Conservation (phyloP, 2,329 filamentous ascomycete species). For the Corynespora cassiicola region DNA sequence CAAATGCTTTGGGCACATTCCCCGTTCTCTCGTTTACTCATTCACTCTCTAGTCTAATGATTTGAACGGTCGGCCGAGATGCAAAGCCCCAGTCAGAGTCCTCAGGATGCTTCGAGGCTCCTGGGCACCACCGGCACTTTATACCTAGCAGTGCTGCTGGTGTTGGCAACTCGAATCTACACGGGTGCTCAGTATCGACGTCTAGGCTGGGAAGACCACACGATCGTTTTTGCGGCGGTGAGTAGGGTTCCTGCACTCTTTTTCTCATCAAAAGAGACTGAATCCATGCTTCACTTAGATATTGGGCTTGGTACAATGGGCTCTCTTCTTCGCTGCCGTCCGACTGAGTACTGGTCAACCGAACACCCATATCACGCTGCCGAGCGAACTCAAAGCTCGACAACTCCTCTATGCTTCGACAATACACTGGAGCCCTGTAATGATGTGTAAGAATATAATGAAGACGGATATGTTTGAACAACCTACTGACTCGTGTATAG, state of each 20-base stretch:
- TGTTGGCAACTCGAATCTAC: conserved; percentile 17
- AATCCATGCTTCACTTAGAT: conserved; percentile 6
- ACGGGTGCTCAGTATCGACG: conserved; percentile 8
- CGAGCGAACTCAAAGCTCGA: conserved; percentile 2
- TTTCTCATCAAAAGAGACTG: not conserved
- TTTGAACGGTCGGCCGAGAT: too few relatives aligned
- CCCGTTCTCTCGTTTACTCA: too few relatives aligned
- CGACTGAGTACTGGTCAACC: conserved; percentile 12
- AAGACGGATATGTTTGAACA: too few relatives aligned
- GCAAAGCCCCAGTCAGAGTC: too few relatives aligned
- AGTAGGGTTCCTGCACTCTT: not conserved
- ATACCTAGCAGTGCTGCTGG: conserved; percentile 10
- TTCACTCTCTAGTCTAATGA: too few relatives aligned
- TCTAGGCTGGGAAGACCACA: conserved; percentile 24
- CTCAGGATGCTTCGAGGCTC: conserved; percentile 15
- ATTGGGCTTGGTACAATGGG: conserved; percentile 16
- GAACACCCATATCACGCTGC: conserved; percentile 6
- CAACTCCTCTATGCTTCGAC: conserved; percentile 17
- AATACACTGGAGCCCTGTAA: conserved; percentile 5
- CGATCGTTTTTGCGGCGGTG: conserved; percentile 17
- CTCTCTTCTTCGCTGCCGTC: conserved; percentile 12
- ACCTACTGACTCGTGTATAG: too few relatives aligned
- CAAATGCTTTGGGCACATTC: too few relatives aligned
- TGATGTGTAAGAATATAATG: conserved; percentile 14
- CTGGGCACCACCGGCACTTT: conserved; percentile 17